Percentiles rank a stretch among this genome's conserved stretches.
Evolutionary conservation across 371 early-diverging fungal genomes (phyloP).

Genomic region (Sporodiniella umbellata): DNA sequence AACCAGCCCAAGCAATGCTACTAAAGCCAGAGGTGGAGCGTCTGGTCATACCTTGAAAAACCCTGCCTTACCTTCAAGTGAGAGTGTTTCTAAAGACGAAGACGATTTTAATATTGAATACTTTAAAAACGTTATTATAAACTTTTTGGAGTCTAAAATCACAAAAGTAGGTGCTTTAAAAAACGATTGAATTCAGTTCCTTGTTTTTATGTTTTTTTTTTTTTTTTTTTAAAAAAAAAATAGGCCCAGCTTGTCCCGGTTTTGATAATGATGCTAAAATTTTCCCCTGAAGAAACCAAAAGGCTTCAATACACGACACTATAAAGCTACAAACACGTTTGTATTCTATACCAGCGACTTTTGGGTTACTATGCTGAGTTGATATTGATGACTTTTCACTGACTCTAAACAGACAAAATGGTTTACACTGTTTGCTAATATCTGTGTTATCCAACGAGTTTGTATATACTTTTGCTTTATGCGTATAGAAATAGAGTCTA

Average conservation of each 20-base stretch:
- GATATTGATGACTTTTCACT: too few species aligned
- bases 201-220: conserved; percentile 2
- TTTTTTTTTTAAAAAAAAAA: not conserved
- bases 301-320: conserved; percentile 48
- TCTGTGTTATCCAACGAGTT: too few species aligned
- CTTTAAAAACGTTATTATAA: conserved; percentile 77
- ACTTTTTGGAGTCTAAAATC: conserved; percentile 80
- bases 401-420: too few species aligned
- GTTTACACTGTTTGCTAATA: too few species aligned
- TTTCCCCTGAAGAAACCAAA: conserved; percentile 76
- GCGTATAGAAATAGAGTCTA: too few species aligned
- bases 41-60: conserved; percentile 17
- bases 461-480: too few species aligned
- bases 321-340: not conserved
- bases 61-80: conserved; percentile 12
- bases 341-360: too few species aligned
- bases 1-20: conserved; percentile 13
- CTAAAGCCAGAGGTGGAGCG: conserved; percentile 3
- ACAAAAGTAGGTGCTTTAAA: conserved; percentile 58
- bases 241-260: conserved; percentile 80
- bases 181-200: too few species aligned
- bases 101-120: conserved; percentile 81
- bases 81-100: conserved; percentile 20
- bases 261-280: conserved; percentile 73
- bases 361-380: too few species aligned